Evolutionary conservation across 768 basidiomycete species (phyloP).

Genomic region (Mycena amicta): DNA sequence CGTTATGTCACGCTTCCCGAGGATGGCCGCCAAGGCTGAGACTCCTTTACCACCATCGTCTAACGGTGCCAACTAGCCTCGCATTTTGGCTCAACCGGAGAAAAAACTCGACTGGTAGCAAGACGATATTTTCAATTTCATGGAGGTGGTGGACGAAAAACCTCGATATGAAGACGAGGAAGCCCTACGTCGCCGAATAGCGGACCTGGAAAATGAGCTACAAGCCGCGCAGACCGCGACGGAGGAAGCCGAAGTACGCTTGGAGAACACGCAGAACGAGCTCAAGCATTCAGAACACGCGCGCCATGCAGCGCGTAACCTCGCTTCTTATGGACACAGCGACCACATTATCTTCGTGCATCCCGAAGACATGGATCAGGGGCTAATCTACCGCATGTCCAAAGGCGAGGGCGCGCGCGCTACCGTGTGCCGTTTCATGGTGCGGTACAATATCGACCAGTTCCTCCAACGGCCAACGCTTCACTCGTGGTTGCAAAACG

Average conservation of each 20-base stretch:
- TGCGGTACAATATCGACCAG: slow-evolving; percentile 22
- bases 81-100: no score
- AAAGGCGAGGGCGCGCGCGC: slow-evolving; percentile 9
- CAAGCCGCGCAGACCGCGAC: neutral
- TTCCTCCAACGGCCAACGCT: slow-evolving; percentile 19
- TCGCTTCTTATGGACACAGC: slow-evolving; percentile 18
- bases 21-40: no score
- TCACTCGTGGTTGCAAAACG: slow-evolving; percentile 21
- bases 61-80: no score
- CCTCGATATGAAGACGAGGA: neutral
- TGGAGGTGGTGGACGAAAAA: no score
- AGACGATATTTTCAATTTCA: no score
- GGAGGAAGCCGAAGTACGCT: no score
- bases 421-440: slow-evolving; percentile 11
- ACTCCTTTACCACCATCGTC: no score
- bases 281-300: neutral
- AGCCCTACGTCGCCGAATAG: slow-evolving; percentile 8
- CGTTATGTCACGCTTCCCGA: no score
- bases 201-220: slow-evolving; percentile 12
- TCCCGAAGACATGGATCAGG: slow-evolving; percentile 18
- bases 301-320: slow-evolving; percentile 14
- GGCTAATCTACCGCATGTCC: slow-evolving; percentile 8
- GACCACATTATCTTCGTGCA: slow-evolving; percentile 22
- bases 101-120: no score
- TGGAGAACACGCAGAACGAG: slow-evolving; percentile 6